A percentile compares a stretch with the other conserved stretches of the same genome.
phyloP scores from a whole-genome alignment of 176 grass and related monocot species.

The Carex myosuroides region DNA sequence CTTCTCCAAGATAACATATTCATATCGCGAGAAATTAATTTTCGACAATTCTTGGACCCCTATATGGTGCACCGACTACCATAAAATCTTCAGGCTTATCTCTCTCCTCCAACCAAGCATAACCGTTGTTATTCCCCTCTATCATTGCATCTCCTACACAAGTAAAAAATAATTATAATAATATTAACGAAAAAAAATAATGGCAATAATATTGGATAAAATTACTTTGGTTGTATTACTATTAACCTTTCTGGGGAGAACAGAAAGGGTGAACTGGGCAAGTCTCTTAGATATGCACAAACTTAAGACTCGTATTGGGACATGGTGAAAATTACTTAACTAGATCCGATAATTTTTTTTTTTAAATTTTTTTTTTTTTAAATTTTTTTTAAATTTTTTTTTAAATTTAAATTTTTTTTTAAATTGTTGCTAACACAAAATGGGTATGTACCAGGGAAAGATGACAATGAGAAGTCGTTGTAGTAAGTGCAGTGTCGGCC shows the following conservation, averaged over 20 bases:
- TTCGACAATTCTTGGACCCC: slow-evolving; percentile 23
- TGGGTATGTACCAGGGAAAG: slow-evolving; percentile 42
- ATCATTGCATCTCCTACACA: slow-evolving; percentile 21
- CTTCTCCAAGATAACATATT: background rate
- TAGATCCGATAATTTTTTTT: background rate
- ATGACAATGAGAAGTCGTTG: slow-evolving; percentile 26
- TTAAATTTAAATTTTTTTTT: background rate
- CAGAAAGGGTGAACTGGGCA: background rate
- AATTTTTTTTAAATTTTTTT: background rate
- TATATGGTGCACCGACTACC: slow-evolving; percentile 38
- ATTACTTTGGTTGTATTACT: background rate
- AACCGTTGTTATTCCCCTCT: slow-evolving; percentile 9
- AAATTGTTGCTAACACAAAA: background rate
- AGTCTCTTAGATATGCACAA: background rate
- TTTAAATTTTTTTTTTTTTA: background rate
- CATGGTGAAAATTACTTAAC: background rate
- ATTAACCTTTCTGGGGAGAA: background rate
- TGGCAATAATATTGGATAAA: background rate
- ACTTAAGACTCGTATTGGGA: background rate
- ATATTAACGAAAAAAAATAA: background rate
- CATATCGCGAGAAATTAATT: background rate
- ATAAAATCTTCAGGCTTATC: slow-evolving; percentile 31
- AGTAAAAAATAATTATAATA: background rate
- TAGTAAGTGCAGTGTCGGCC: slow-evolving; percentile 53
- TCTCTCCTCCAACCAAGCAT: slow-evolving; percentile 47